Evolutionary conservation across 441 rosid genomes (phyloP).

Genomic region (Pelargonium myrrhifolium): DNA sequence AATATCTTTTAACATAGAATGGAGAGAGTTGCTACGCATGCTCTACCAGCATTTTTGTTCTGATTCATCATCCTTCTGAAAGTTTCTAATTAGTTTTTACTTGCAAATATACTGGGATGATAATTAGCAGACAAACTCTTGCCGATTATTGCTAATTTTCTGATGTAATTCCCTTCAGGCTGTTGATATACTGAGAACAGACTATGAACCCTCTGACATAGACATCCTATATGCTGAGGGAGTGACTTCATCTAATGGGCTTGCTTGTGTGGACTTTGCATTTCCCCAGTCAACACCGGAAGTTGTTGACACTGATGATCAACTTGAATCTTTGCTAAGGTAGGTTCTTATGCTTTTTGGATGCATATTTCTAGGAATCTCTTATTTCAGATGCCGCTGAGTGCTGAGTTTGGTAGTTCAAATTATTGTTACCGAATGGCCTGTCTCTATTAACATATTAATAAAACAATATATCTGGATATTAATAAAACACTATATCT

Average conservation of each 20-base stretch:
- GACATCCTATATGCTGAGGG: slow-evolving; percentile 95
- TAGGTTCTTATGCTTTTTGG: slow-evolving; percentile 21
- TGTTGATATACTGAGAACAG: slow-evolving; percentile 59
- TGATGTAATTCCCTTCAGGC: slow-evolving; percentile 39
- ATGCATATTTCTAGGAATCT: not conserved
- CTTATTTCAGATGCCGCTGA: not conserved
- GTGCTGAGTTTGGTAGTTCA: slow-evolving; percentile 4
- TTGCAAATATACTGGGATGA: not conserved
- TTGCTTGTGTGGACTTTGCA: slow-evolving; percentile 82
- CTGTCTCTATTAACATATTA: no score
- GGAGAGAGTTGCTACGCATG: not conserved
- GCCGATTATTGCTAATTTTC: slow-evolving; percentile 7
- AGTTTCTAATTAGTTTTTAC: not conserved
- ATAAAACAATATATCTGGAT: no score
- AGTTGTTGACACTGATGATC: slow-evolving; percentile 60
- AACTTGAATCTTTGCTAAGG: slow-evolving; percentile 67
- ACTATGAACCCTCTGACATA: slow-evolving; percentile 86
- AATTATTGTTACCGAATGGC: not conserved
- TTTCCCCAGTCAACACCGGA: slow-evolving; percentile 60
- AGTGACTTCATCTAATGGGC: slow-evolving; percentile 91
- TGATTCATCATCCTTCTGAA: not conserved
- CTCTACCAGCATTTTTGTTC: not conserved
- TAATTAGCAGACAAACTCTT: not conserved
- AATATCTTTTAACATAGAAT: not conserved
- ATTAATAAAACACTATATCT: no score